These are phyloP conservation scores for Scleroderma citrinum DNA, from an alignment of 768 basidiomycete genomes.

Conservation along the genomic window DNA sequence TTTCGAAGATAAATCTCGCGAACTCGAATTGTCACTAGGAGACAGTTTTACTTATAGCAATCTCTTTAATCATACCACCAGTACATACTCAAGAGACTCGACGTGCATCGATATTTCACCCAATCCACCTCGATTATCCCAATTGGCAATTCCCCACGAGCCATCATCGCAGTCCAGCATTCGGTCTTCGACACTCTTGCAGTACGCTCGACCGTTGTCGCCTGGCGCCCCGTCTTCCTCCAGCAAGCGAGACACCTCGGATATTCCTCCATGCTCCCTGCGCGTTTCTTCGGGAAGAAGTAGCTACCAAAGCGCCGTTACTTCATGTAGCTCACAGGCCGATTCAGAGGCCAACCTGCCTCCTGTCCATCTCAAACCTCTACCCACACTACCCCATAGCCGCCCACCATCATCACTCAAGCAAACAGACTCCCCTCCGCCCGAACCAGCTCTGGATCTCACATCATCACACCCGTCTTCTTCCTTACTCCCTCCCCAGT, in stretches of 20 bases:
- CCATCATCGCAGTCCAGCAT: not conserved
- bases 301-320: slow-evolving; percentile 18
- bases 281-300: slow-evolving; percentile 16
- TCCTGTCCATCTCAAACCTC: slow-evolving; percentile 11
- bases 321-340: slow-evolving; percentile 24
- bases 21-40: slow-evolving; percentile 29
- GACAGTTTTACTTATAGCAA: slow-evolving; percentile 30
- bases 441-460: slow-evolving; percentile 15
- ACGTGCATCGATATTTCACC: slow-evolving; percentile 25
- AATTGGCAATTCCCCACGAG: slow-evolving; percentile 17
- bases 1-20: slow-evolving; percentile 34
- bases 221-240: not conserved
- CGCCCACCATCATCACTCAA: slow-evolving; percentile 21
- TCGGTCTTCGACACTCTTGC: not conserved
- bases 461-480: slow-evolving; percentile 13
- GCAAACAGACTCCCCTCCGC: slow-evolving; percentile 20
- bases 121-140: slow-evolving; percentile 18
- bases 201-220: not conserved
- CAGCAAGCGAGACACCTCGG: slow-evolving; percentile 11
- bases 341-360: slow-evolving; percentile 14
- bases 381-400: slow-evolving; percentile 24
- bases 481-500: slow-evolving; percentile 23
- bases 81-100: slow-evolving; percentile 20
- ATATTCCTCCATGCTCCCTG: slow-evolving; percentile 21
- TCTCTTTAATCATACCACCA: slow-evolving; percentile 24